These are phyloP conservation scores for Fraxinus americana DNA, from an alignment of 257 asterid species.

Conservation along the genomic window DNA sequence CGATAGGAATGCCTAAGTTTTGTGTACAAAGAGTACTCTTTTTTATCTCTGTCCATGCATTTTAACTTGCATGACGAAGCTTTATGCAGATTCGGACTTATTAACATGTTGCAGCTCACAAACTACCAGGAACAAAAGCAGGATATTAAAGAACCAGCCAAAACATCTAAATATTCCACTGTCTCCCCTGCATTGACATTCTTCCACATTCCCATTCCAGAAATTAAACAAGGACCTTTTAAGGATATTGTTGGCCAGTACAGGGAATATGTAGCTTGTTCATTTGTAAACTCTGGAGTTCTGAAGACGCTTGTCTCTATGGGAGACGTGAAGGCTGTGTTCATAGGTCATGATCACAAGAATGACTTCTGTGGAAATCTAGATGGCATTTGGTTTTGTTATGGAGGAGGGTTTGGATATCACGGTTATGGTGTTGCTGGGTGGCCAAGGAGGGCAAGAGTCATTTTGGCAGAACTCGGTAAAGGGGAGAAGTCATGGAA, in stretches of 20 bases:
- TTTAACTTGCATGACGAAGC: background rate
- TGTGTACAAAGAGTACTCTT: background rate
- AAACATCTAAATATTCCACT: slow-evolving; percentile 5
- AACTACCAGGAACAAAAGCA: slow-evolving; percentile 55
- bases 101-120: slow-evolving; percentile 55
- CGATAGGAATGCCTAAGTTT: background rate
- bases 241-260: slow-evolving; percentile 56
- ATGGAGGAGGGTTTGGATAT: slow-evolving; percentile 92
- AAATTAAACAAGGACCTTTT: slow-evolving; percentile 71
- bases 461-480: slow-evolving; percentile 71
- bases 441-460: slow-evolving; percentile 67
- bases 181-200: slow-evolving; percentile 68
- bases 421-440: slow-evolving; percentile 87
- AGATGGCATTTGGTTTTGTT: slow-evolving; percentile 82
- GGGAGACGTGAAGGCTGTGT: slow-evolving; percentile 89
- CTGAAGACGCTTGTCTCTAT: slow-evolving; percentile 59
- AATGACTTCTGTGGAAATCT: slow-evolving; percentile 84
- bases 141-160: slow-evolving; percentile 22
- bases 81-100: slow-evolving; percentile 33
- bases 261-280: slow-evolving; percentile 68
- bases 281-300: slow-evolving; percentile 69
- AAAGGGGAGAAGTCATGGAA: slow-evolving; percentile 61
- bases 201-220: slow-evolving; percentile 97
- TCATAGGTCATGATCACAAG: slow-evolving; percentile 87
- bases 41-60: background rate